Base-by-base conservation (phyloP, 2,329 filamentous ascomycete species). In the Pseudogymnoascus sp. region DNA sequence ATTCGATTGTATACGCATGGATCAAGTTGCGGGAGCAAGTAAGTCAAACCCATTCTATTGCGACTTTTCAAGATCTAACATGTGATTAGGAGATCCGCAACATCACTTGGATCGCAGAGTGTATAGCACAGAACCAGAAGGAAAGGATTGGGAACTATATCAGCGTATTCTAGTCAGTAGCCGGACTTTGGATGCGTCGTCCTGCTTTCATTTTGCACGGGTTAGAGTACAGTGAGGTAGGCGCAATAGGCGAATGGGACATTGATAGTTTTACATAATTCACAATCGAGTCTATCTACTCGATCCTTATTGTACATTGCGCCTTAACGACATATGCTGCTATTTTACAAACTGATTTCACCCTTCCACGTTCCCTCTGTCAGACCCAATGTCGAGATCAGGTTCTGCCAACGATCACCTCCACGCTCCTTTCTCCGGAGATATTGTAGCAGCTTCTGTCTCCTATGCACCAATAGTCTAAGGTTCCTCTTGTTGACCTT, bases 111-210 rank as follows among this genome's bases (percentile, higher is more conserved):
- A 99, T 99, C 75, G 89, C 94, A 20, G 94, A 99, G 77, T 99
- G 94, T 78, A 99, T 99, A 82, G 94, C 94, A 61, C 94, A 99
- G 78, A 97, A 96, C 80, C 94, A 99, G 77, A 99, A 99, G 80
- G 94, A 99, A 76, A 86, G 94, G 73, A 97, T 99, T 74, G 89
- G 90, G 69, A 99, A 97, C 78, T 99, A 96, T 77, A 99, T 99
- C 75, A 96, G 91, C 76, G 94, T 97, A 64, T 96, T 99, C 77
- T 96, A 77, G 82, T 38, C 35, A 38, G 4, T 58, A 38, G 57
- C 4, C 20, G 25, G 33, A 15, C 6, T 38, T 58, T 38, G 14
- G 33, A 58, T 38, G 22, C 20, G 37, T 58, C 57, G 57, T 53
- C 47, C 25, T 50, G 43, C 43, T 53, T 53, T 33, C 6, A 53